A percentile compares a stretch with the other conserved stretches of the same genome.
Evolutionary conservation across 768 basidiomycete species (phyloP).

Genomic region (Multifurca ochricompacta): DNA sequence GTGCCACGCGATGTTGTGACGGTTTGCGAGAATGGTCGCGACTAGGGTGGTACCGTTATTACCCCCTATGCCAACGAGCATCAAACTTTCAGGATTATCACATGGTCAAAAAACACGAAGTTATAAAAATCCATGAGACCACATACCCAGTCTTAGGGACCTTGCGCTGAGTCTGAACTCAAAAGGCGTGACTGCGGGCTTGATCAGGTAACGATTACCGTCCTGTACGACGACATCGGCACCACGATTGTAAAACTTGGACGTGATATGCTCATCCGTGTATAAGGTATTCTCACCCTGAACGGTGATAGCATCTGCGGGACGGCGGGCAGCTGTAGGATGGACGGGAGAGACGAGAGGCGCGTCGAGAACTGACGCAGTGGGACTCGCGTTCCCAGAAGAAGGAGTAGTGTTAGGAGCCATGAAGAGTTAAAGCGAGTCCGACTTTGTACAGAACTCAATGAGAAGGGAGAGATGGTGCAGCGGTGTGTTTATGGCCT

Average conservation of each 20-base stretch:
- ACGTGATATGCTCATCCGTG: slow-evolving; percentile 73
- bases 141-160: slow-evolving; percentile 86
- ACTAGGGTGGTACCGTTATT: slow-evolving; percentile 95
- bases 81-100: slow-evolving; percentile 48
- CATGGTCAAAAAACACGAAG: slow-evolving; percentile 6
- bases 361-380: slow-evolving; percentile 63
- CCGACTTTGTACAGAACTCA: slow-evolving; percentile 25
- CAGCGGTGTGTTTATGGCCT: slow-evolving; percentile 77
- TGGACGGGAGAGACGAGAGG: slow-evolving; percentile 68
- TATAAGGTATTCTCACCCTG: slow-evolving; percentile 76
- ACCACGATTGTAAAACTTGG: slow-evolving; percentile 77
- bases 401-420: slow-evolving; percentile 41
- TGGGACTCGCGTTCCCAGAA: slow-evolving; percentile 47
- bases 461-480: slow-evolving; percentile 46
- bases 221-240: slow-evolving; percentile 54
- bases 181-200: slow-evolving; percentile 69
- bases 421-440: slow-evolving; percentile 34
- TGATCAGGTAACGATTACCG: slow-evolving; percentile 71
- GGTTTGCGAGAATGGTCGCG: slow-evolving; percentile 94
- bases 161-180: slow-evolving; percentile 87
- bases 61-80: slow-evolving; percentile 96
- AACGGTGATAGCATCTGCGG: slow-evolving; percentile 62
- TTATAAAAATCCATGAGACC: slow-evolving; percentile 1
- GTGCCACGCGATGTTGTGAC: slow-evolving; percentile 88
- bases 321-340: slow-evolving; percentile 78